Evolutionary conservation across 140 eudicot species (phyloP), one percentile per base, ranked within the genome.

Genomic region (Ambrosia hybrid): DNA sequence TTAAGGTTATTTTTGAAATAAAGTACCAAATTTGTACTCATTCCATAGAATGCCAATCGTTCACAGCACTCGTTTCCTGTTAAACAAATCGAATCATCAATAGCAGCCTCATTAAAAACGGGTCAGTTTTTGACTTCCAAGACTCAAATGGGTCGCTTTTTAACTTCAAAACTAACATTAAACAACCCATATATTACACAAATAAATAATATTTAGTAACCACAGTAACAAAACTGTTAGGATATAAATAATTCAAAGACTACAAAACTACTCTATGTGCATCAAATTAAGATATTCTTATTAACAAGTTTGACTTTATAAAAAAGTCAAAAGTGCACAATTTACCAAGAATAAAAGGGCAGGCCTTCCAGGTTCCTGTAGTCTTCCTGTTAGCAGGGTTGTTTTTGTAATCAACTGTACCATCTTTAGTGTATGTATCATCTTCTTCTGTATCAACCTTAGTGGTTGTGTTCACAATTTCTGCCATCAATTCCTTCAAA

Each of bases 31-130:
- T 87, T 89, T n/a, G 84, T 48, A 61, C 92, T 79, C 96, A 89
- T 89, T 48, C 93, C 93, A 56, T 89, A 89, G 76, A 81, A 87
- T 55, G 96, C 96, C 84, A 89, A 86, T 79, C 96, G 77, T 80
- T 89, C 96, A 43, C 91, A 82, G 39, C 96, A 89, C 67, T 89
- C 96, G 37, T 84, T 89, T 15, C 93, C 94, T 89, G 78, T 37
- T 51, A 41, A 51, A 53, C 51, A 76, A 67, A 60, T 1, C 5
- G 3, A 37, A 37, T 37, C 41, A 37, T 37, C 41, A 37, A 37
- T 37, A 4, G 41, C 41, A 21, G 67, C 48, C 52, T 34, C 26
- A 36, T 14, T 12, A 2, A 30, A 49, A 37, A 36, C 39, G 3
- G 56, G 36, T 48, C 70, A n/a, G 55, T 9, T 13, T 43, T 62